These are phyloP conservation scores for Intubia oerlemansii DNA, from an alignment of 2,329 filamentous ascomycete species.

Conservation along the genomic window DNA sequence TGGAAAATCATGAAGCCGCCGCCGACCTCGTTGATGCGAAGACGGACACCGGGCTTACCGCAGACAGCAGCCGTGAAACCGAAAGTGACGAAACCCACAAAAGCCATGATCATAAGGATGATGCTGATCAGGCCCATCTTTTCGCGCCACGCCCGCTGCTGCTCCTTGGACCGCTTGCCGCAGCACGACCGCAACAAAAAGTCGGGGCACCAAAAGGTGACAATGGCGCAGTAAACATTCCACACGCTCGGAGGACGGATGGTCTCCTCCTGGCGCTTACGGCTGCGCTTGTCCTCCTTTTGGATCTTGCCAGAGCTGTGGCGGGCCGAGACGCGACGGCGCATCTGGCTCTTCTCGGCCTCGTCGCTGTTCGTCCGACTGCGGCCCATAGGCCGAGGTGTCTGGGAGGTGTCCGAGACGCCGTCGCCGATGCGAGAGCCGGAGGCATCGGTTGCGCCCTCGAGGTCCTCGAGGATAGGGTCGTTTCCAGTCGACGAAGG, in stretches of 20 bases:
- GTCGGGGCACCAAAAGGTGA: constrained; percentile 90
- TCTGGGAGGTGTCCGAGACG: constrained; percentile 14
- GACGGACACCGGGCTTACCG: constrained; percentile 43
- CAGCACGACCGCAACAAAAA: constrained; percentile 71
- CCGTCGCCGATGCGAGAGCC: no score
- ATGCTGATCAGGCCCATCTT: constrained; percentile 95
- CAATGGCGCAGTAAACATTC: constrained; percentile 83
- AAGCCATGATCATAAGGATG: constrained; percentile 67
- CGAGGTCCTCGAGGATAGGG: constrained; percentile 60
- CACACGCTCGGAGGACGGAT: constrained; percentile 69
- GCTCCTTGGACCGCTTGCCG: constrained; percentile 64
- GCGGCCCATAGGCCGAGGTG: constrained; percentile 12
- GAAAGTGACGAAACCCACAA: constrained; percentile 91
- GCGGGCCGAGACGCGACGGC: constrained; percentile 18
- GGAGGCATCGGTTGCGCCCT: constrained; percentile 37
- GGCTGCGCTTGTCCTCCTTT: constrained; percentile 25
- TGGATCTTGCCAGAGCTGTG: constrained; percentile 40
- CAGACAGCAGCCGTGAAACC: constrained; percentile 87
- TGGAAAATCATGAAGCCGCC: constrained; percentile 90
- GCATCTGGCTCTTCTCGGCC: constrained; percentile 17
- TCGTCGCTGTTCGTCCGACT: constrained; percentile 14
- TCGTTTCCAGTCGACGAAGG: constrained; percentile 89
- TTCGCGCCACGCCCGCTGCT: constrained; percentile 87
- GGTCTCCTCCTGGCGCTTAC: constrained; percentile 20
- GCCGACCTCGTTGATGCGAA: constrained; percentile 66